Evolutionary conservation across 345 rosid species (phyloP), one percentile per base, ranked within the genome.

Genomic region (Salix koriyanagi): DNA sequence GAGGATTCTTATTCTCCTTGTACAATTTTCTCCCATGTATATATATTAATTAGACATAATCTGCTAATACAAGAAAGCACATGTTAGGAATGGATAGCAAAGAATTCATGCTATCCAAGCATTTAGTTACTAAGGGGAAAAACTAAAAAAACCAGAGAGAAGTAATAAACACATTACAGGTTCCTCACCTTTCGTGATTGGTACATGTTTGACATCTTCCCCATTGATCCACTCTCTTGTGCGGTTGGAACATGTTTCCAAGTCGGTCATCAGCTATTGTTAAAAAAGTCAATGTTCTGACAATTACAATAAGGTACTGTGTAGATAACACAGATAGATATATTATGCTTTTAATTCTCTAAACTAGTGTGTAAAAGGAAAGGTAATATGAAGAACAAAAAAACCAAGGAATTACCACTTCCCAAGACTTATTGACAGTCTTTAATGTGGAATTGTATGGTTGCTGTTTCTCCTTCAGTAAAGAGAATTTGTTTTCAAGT

Each of bases 341-440:
- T 4, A 25, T 37, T 14, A 73, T 18, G 34, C 19, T 18, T 26
- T 68, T 25, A 18, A 34, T 39, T 16, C 16, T 28, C 25, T 13
- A 13, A 37, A 36, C 58, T 18, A 75, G 37, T 23, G 30, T 39
- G 72, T 4, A 70, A 21, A 68, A 50, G 56, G 44, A 25, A 60
- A 44, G 50, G 28, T 12, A 25, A 39, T 23, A 13, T 7, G 41
- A 13, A 67, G 30, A 39, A 75, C 73, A 67, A 30, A 15, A 71
- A 44, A 76, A 75, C 15, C 44, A 19, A 15, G 65, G 23, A 67
- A 77, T 81, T 86, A 96, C 99, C 89, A 65, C 84, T 78, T 84
- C 87, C 94, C 96, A 93, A 81, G 97, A 91, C 79, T 77, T 88
- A 11, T 84, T 85, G 67, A 92, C 92, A 75, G 80, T 81, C 76